Evolutionary conservation across 805 yeast genomes (phyloP).

Genomic region (Ogataea henricii): DNA sequence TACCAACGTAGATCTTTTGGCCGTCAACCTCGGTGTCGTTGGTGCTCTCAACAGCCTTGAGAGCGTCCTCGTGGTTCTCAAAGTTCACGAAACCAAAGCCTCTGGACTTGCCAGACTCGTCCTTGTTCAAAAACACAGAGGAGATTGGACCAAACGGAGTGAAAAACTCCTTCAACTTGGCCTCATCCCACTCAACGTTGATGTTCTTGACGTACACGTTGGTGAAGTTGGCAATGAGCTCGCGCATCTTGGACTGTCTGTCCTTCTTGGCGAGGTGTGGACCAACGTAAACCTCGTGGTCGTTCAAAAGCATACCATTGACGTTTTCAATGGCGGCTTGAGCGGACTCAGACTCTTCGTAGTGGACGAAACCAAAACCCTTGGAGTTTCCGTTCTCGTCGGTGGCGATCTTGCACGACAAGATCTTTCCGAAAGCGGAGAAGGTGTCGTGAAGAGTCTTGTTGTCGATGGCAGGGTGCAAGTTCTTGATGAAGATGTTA

Average conservation of each 20-base stretch:
- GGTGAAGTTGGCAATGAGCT: slow-evolving; percentile 89
- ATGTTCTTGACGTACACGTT: slow-evolving; percentile 95
- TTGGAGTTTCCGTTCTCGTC: slow-evolving; percentile 90
- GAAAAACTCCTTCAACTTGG: slow-evolving; percentile 73
- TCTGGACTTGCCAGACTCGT: slow-evolving; percentile 83
- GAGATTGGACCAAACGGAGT: slow-evolving; percentile 75
- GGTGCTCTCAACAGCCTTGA: slow-evolving; percentile 86
- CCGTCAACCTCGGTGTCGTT: slow-evolving; percentile 86
- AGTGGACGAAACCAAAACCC: slow-evolving; percentile 98
- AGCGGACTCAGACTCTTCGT: slow-evolving; percentile 90
- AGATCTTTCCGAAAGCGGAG: slow-evolving; percentile 92
- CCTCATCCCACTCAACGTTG: slow-evolving; percentile 66
- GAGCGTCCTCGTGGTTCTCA: slow-evolving; percentile 85
- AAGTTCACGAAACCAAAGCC: slow-evolving; percentile 97
- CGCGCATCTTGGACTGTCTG: slow-evolving; percentile 91
- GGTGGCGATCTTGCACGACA: slow-evolving; percentile 96
- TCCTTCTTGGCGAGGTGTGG: slow-evolving; percentile 91
- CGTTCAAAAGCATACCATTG: slow-evolving; percentile 97
- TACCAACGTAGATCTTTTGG: slow-evolving; percentile 88
- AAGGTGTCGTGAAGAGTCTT: slow-evolving; percentile 98
- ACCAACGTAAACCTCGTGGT: slow-evolving; percentile 93
- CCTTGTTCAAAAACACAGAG: slow-evolving; percentile 78
- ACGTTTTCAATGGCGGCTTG: slow-evolving; percentile 93
- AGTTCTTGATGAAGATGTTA: slow-evolving; percentile 96
- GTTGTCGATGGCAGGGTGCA: slow-evolving; percentile 98